Percentiles rank a stretch among this genome's conserved stretches.
phyloP scores from a whole-genome alignment of 306 rosid genomes.

The Citrullus amarus region DNA sequence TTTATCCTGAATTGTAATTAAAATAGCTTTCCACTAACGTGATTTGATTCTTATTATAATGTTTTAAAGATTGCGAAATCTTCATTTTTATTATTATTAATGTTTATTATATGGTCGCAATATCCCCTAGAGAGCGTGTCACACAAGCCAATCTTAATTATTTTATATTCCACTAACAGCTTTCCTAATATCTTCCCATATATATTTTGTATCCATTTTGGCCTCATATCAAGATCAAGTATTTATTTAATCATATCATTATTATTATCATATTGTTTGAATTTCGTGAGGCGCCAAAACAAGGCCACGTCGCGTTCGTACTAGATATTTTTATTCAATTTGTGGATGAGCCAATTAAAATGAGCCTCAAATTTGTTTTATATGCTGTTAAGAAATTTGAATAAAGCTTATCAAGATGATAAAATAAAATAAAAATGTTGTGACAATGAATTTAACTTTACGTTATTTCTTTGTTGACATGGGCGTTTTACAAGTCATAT shows the following conservation, averaged over 20 bases:
- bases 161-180: background rate
- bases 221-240: background rate
- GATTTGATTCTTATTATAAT: constrained; percentile 7
- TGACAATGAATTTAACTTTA: too few species aligned
- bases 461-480: too few species aligned
- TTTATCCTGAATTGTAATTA: background rate
- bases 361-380: background rate
- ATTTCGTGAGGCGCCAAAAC: background rate
- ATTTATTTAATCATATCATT: background rate
- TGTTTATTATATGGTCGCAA: background rate
- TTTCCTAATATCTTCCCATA: background rate
- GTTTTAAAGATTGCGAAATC: constrained; percentile 9
- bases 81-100: background rate
- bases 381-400: background rate
- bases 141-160: background rate
- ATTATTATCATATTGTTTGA: background rate
- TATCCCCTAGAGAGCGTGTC: background rate
- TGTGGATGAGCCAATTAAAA: background rate
- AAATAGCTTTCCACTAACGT: background rate
- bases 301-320: background rate
- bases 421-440: too few species aligned
- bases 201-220: background rate
- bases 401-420: background rate
- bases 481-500: too few species aligned
- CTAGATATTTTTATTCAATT: background rate